Conservation (phyloP, 768 basidiomycete species). For the Leccinum olivaceopallidum region DNA sequence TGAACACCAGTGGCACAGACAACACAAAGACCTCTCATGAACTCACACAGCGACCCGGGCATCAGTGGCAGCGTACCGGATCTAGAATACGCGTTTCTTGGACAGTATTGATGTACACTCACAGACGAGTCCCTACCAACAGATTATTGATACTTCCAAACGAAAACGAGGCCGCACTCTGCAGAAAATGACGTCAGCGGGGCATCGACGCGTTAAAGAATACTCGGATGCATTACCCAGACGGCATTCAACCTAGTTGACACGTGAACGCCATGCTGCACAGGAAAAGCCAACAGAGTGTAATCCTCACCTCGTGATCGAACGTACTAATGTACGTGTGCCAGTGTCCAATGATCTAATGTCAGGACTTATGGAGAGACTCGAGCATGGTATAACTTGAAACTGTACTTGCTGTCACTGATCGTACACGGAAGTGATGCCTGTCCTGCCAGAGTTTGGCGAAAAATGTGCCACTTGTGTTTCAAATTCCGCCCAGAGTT, state of each 20-base stretch:
- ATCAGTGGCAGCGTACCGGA: conserved; percentile 21
- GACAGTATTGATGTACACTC: not conserved
- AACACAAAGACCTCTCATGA: not conserved
- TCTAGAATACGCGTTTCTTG: conserved; percentile 5
- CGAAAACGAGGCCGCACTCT: not conserved
- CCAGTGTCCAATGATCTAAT: not conserved
- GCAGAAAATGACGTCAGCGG: not conserved
- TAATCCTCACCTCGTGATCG: conserved; percentile 14
- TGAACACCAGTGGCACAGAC: not conserved
- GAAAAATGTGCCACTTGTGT: too few relatives aligned
- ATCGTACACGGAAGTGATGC: conserved; percentile 10
- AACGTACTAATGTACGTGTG: conserved; percentile 10
- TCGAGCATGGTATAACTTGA: not conserved
- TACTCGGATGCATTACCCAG: conserved; percentile 11
- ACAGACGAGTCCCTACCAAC: conserved; percentile 9
- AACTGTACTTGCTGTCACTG: not conserved
- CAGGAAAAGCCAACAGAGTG: not conserved
- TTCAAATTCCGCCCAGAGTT: too few relatives aligned
- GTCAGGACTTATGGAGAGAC: not conserved
- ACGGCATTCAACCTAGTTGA: conserved; percentile 17
- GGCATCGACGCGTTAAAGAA: not conserved
- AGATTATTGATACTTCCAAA: not conserved
- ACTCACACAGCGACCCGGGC: conserved; percentile 13
- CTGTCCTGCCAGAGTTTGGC: too few relatives aligned
- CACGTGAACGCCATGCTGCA: not conserved